Percentiles rank a stretch among this genome's conserved stretches.
Conservation (phyloP, 352 stramenopile genomes). For the Globisporangium spinosum region DNA sequence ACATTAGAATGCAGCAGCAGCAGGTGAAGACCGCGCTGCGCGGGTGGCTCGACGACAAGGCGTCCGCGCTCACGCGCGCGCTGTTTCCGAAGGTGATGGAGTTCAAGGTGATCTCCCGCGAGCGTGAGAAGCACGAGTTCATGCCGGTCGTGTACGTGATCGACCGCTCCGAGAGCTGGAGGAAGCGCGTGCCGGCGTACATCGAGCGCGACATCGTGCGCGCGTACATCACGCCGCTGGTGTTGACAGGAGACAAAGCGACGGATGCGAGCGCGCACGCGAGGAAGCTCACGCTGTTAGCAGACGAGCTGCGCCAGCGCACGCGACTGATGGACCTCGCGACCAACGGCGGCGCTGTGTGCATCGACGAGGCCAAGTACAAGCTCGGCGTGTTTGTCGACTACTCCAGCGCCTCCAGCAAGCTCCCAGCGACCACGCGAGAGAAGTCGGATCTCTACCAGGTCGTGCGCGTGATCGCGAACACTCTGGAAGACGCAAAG, state of each 20-base stretch:
- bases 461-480: constrained; percentile 49
- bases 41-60: constrained; percentile 2
- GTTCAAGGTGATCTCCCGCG: constrained; percentile 74
- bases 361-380: constrained; percentile 47
- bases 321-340: constrained; percentile 45
- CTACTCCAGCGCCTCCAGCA: constrained; percentile 20
- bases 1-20: background rate
- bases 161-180: constrained; percentile 52
- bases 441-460: constrained; percentile 50
- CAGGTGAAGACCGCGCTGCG: background rate
- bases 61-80: constrained; percentile 28
- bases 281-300: constrained; percentile 31
- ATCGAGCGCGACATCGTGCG: constrained; percentile 54
- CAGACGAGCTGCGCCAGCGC: constrained; percentile 31
- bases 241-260: constrained; percentile 12
- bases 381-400: constrained; percentile 64
- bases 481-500: constrained; percentile 33
- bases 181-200: constrained; percentile 37
- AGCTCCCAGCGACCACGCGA: background rate
- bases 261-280: constrained; percentile 15
- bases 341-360: constrained; percentile 19
- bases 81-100: constrained; percentile 67
- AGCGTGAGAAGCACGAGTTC: constrained; percentile 74
- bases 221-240: constrained; percentile 56
- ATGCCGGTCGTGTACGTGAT: constrained; percentile 74